Base-by-base conservation (phyloP, 2,329 filamentous ascomycete species). In the Colletotrichum eremochloae region DNA sequence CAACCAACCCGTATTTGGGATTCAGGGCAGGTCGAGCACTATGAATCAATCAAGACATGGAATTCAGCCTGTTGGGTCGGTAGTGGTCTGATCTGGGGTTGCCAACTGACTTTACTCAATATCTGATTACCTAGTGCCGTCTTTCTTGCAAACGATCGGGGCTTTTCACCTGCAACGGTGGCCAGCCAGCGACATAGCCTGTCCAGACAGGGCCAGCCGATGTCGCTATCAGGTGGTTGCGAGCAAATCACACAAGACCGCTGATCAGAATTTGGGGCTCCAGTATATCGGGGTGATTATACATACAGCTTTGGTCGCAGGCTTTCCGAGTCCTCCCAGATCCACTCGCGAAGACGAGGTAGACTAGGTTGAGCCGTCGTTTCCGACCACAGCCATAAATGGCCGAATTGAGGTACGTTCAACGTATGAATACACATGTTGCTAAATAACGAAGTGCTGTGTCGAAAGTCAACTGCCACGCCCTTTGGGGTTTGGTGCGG, bases 1-100 rank as follows among this genome's bases (percentile, higher is more conserved):
- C 33, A 50, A 14, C 6, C 29, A n/a, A 42, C 56, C 66, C 67
- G 62, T 69, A 69, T 69, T 69, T 61, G 67, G 67, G 61, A 15
- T 69, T 42, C 33, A 29, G 11, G n/a, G 42, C 20, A 65, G 63
- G 61, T 46, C 38, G n/a, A 20, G 33, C n/a, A 46, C 61, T n/a
- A 55, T 60, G 7, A n/a, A 20, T 9, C 44, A 46, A 46, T 46
- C 44, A 46, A 57, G 36, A 36, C 20, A 36, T 36, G 8, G 31
- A 44, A 3, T 20, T n/a, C 18, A 11, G 11, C 4, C 12, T 29
- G 18, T 14, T n/a, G 42, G 31, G 14, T 14, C 9, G 33, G 31
- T 29, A 15, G 42, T 57, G 44, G 50, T 38, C 48, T 68, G 60
- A 63, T 65, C 46, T 33, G n/a, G 24, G 20, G 40, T 42, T 42